Base-by-base conservation (phyloP, 2,329 filamentous ascomycete genomes). In the Harringtonia lauricola region DNA sequence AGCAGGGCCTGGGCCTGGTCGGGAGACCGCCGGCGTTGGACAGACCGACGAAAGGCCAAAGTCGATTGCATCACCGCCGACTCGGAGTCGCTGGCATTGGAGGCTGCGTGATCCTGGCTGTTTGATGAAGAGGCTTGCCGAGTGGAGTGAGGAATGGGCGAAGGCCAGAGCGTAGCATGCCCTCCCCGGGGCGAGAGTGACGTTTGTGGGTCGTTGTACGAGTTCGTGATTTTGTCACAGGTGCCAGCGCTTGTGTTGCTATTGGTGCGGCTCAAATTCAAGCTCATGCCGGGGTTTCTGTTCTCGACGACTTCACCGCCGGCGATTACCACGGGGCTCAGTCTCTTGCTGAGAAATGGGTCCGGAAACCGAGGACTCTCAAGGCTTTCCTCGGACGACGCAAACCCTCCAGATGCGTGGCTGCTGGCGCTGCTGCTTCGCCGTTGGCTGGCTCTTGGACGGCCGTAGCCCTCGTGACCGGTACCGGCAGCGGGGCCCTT, bases 401-500 rank as follows among this genome's bases (percentile, higher is more conserved):
- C 61, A 18, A 61, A 65, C 22, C 64, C 70, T n/a, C 66, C 66
- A 3, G 60, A 57, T 21, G 65, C 52, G 47, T 68, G 74, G 8
- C 70, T 64, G 8, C 70, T 64, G 18, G 68, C 64, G 54, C 76
- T 81, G 47, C 72, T 76, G 54, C 79, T 86, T 43, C 82, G 74
- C 26, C 81, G 74, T 46, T 79, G 74, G 18, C 26, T 67, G 54
- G 71, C 65, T 3, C 79, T 78, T 44, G 86, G 68, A 44, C 74
- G 74, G 1, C 83, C 83, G 54, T 90, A 89, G 1, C 83, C 83
- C 64, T 96, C 90, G 55, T 96, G 88, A 0, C 90, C 90, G 31
- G 90, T 96, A n/a, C 90, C 90, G 34, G 90, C 90, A 15, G 75
- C 78, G 19, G 90, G 90, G 0, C 90, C 89, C 60, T 87, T 90